A percentile compares a stretch with the other conserved stretches of the same genome.
phyloP scores from a whole-genome alignment of 164 flowering plant species.

The Litsea cubeba region DNA sequence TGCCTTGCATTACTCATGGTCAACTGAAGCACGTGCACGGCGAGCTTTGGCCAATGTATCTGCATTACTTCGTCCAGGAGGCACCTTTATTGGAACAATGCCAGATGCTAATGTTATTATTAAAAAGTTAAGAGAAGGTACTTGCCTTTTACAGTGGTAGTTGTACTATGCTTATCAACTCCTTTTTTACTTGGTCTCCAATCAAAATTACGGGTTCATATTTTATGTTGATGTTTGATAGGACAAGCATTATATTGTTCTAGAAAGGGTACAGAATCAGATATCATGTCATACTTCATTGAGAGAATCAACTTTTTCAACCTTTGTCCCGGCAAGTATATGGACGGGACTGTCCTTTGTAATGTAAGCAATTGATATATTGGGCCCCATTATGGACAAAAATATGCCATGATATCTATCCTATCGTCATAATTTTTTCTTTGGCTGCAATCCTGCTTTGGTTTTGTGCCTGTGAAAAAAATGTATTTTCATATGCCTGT shows the following conservation, averaged over 20 bases:
- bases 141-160: background rate
- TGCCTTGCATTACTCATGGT: conserved; percentile 98
- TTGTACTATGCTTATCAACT: background rate
- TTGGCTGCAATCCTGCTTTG: background rate
- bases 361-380: too few species aligned
- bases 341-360: too few species aligned
- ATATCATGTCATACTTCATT: too few species aligned
- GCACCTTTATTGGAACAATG: conserved; percentile 95
- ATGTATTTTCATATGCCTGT: background rate
- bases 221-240: too few species aligned
- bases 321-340: too few species aligned
- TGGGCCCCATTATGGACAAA: too few species aligned
- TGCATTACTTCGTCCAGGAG: conserved; percentile 95
- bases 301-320: too few species aligned
- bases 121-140: conserved; percentile 92
- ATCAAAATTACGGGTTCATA: too few species aligned
- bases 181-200: background rate
- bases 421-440: too few species aligned
- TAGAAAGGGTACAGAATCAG: too few species aligned
- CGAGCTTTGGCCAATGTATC: conserved; percentile 93
- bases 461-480: background rate
- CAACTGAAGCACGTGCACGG: conserved; percentile 91
- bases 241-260: too few species aligned
- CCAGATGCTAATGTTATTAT: conserved; percentile 97
- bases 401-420: too few species aligned